phyloP scores from a whole-genome alignment of 805 yeast genomes.

The Cyberlindnera subsufficiens region DNA sequence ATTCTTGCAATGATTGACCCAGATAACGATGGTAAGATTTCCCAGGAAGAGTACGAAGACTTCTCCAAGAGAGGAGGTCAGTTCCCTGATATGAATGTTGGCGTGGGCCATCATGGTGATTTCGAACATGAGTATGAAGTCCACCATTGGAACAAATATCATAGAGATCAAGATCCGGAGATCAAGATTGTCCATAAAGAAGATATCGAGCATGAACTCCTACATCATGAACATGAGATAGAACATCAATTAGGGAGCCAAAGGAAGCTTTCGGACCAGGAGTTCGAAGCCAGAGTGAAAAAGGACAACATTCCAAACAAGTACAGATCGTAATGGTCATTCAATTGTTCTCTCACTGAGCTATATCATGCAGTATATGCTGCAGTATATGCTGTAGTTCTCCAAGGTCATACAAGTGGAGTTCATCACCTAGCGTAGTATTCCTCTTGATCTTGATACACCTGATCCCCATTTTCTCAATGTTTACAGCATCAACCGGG shows the following conservation, averaged over 20 bases:
- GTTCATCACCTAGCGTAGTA: slow-evolving; percentile 16
- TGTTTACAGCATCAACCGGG: slow-evolving; percentile 35
- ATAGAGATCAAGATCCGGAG: slow-evolving; percentile 75
- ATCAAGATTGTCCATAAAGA: slow-evolving; percentile 77
- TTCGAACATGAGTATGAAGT: slow-evolving; percentile 91
- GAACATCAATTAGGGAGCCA: slow-evolving; percentile 68
- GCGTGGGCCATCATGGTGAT: slow-evolving; percentile 92
- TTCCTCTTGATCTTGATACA: slow-evolving; percentile 36
- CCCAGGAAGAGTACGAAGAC: slow-evolving; percentile 62
- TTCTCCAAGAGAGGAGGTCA: slow-evolving; percentile 59
- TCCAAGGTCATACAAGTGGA: slow-evolving; percentile 32
- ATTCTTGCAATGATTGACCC: slow-evolving; percentile 60
- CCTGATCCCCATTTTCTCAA: slow-evolving; percentile 38
- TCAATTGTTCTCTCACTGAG: neutral
- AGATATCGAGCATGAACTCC: slow-evolving; percentile 58
- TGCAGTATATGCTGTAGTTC: slow-evolving; percentile 32
- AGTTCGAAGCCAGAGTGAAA: slow-evolving; percentile 33
- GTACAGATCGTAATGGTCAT: slow-evolving; percentile 14
- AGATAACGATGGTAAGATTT: slow-evolving; percentile 58
- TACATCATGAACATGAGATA: slow-evolving; percentile 52
- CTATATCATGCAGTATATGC: neutral
- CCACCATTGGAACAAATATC: slow-evolving; percentile 88
- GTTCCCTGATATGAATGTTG: slow-evolving; percentile 89
- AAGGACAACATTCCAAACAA: slow-evolving; percentile 33
- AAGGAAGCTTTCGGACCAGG: slow-evolving; percentile 30